Base-by-base conservation (phyloP, 176 grass and related monocot species). In the Luzula sylvatica region DNA sequence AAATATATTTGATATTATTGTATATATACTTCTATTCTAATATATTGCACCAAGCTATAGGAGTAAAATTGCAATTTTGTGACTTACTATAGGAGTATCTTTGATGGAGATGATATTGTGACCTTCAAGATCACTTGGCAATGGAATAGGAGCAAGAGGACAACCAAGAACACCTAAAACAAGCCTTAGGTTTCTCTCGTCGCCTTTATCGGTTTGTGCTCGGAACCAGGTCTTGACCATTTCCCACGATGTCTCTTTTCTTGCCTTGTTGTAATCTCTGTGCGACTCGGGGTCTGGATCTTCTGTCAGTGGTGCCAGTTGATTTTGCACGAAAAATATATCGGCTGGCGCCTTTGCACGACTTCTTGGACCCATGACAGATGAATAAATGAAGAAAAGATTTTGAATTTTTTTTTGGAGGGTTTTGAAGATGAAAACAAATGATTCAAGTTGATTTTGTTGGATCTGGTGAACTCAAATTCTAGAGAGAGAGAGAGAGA, bases 151-250 rank as follows among this genome's bases (percentile, higher is more conserved):
- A 0, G 65, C 65, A 1, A 76, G 12, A 4, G 73, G 73, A 22
- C 73, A 76, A 17, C 73, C 73, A 4, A 76, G 26, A 26, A 76
- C 64, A 11, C 73, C 54, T 3, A 76, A 44, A 60, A 76, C 39
- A 18, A 76, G 15, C 46, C 54, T 68, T 13, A 76, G 30, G 58
- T 76, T 67, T 43, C 13, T 61, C 20, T 40, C 52, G 6, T 14
- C 39, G 32, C 65, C 32, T 60, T 54, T 76, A 16, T 69, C 55
- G 38, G 32, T 39, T 9, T 68, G 55, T 14, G 51, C 15, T 44
- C 73, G 46, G 15, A 76, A 51, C 73, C 73, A 76, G 35, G 65
- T 55, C 20, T 59, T 60, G 32, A 76, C 23, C 22, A 54, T 26
- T 11, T 62, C 46, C 73, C 73, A 76, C 12, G 30, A 69, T 2